A percentile compares a stretch with the other conserved stretches of the same genome.
These are phyloP conservation scores for Phlyctochytrium arcticum DNA, from an alignment of 192 early-diverging fungal genomes.

Conservation along the genomic window DNA sequence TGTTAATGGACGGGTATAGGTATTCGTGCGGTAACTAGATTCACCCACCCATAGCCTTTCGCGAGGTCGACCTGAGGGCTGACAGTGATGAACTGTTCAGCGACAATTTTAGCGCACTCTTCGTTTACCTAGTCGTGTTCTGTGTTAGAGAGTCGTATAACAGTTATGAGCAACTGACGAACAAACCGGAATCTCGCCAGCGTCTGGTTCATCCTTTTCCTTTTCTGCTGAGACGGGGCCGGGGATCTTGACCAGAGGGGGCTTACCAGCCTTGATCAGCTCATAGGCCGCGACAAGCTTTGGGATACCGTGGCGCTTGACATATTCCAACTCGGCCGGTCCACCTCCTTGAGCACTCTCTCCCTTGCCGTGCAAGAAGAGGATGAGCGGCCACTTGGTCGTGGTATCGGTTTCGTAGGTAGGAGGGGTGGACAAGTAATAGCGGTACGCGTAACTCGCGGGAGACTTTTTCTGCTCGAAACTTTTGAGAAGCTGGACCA, in stretches of 20 bases:
- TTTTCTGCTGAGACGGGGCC: not conserved
- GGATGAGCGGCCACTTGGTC: constrained; percentile 4
- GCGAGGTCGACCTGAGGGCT: constrained; percentile 1
- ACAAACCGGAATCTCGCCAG: not conserved
- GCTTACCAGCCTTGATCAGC: not conserved
- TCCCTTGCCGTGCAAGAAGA: constrained; percentile 5
- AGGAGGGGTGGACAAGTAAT: constrained; percentile 4
- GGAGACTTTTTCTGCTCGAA: constrained; percentile 6
- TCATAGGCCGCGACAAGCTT: not conserved
- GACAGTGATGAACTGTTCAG: constrained; percentile 3
- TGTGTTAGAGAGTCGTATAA: not conserved
- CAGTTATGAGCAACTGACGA: not conserved
- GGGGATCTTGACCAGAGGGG: not conserved
- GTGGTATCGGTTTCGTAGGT: not conserved
- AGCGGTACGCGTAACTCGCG: not conserved
- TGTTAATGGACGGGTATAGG: no score
- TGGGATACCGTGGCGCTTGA: constrained; percentile 4
- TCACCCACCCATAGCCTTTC: not conserved
- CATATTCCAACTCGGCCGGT: not conserved
- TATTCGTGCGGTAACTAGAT: no score
- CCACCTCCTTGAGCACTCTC: constrained; percentile 5
- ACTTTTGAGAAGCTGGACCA: no score
- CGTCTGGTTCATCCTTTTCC: not conserved
- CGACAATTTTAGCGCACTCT: not conserved
- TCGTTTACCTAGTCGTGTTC: not conserved